Base-by-base conservation (phyloP, 192 early-diverging fungal genomes). In the Entomortierella parvispora region DNA sequence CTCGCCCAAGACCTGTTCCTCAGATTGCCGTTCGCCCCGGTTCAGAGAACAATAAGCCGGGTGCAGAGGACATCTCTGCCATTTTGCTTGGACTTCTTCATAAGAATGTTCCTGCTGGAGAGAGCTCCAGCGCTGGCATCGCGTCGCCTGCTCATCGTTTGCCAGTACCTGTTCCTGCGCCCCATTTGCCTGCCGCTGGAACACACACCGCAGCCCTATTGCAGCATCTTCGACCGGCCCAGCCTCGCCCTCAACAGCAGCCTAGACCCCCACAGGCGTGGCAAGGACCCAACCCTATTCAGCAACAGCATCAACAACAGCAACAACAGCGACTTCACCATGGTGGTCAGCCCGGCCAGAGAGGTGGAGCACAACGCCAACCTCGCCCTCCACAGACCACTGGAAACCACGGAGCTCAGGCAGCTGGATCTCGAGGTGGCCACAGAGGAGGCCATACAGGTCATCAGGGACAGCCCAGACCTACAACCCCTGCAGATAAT, bases 361-460 rank as follows among this genome's bases (percentile, higher is more conserved):
- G 37, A 40, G 52, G 47, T n/a, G 72, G 72, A 18, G 53, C 51
- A 2, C 65, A 68, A 9, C 65, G 66, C 14, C 49, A 68, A 22
- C 65, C 65, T 59, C 65, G 74, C 7, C 74, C 74, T 33, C 71
- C 71, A 25, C 54, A 52, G 0, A 32, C 63, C 62, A 53, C 26
- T 2, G 56, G 58, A 40, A 52, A 34, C 18, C 58, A 53, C 17
- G 50, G 57, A 2, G 42, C 55, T 26, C 37, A 22, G 40, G 66
- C 53, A 42, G 26, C 18, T 47, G 29, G 44, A 25, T 23, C 42
- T 25, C 55, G 66, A 29, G 68, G 68, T 28, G 68, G 68, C 3
- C 37, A 61, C 10, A 56, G 58, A 15, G 51, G 50, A 20, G 68
- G 68, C 5, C 62, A 59, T 32, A 29, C n/a, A 33, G 47, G 59